A percentile compares a stretch with the other conserved stretches of the same genome.
These are phyloP conservation scores for Clavispora vitiphila DNA, from an alignment of 805 yeast genomes.

Conservation along the genomic window DNA sequence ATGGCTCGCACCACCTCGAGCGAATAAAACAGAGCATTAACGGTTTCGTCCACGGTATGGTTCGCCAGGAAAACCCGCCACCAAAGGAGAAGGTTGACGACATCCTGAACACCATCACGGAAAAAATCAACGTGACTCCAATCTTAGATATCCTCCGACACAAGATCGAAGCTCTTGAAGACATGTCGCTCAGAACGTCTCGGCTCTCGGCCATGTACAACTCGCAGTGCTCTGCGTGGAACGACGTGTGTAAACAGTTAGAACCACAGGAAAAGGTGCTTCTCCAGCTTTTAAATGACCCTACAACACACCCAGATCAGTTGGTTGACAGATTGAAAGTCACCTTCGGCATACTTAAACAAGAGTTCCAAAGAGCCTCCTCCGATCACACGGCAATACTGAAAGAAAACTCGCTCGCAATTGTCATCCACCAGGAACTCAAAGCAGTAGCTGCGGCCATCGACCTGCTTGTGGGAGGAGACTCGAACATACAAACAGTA, in stretches of 20 bases:
- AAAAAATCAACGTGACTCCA: conserved; percentile 32
- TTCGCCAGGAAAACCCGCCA: neutral
- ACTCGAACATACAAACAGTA: neutral
- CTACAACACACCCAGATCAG: neutral
- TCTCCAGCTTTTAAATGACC: conserved; percentile 3
- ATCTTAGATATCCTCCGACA: conserved; percentile 25
- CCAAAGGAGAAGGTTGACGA: conserved; percentile 24
- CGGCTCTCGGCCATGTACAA: conserved; percentile 24
- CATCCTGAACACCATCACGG: conserved; percentile 26
- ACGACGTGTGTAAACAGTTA: conserved; percentile 18
- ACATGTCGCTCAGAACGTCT: conserved; percentile 21
- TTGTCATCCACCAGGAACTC: conserved; percentile 15
- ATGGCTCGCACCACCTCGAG: conserved; percentile 27
- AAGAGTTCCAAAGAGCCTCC: neutral
- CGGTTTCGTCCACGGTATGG: conserved; percentile 3
- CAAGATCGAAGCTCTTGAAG: conserved; percentile 24
- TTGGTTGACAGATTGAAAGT: neutral
- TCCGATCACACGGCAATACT: neutral
- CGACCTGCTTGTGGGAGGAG: neutral
- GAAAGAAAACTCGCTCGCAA: neutral
- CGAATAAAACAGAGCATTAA: conserved; percentile 15
- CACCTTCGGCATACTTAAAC: neutral
- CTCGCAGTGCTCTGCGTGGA: conserved; percentile 25
- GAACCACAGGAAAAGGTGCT: conserved; percentile 24
- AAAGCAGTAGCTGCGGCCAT: conserved; percentile 16